Conservation (phyloP, 2,329 filamentous ascomycete species). For the Phialophora macrospora region DNA sequence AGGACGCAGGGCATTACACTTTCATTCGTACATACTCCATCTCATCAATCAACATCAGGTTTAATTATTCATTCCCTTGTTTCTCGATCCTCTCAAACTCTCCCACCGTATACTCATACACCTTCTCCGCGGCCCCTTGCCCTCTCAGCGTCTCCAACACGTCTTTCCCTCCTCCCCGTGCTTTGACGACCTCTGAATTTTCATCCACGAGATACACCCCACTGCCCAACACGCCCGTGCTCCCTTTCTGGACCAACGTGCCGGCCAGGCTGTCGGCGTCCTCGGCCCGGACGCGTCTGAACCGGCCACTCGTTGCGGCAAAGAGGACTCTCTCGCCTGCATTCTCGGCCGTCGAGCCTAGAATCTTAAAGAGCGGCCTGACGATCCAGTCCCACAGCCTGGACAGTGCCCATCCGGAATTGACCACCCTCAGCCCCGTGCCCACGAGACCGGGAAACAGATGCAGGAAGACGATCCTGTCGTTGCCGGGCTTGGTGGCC, state of each 20-base stretch:
- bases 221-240: conserved; percentile 38
- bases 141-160: conserved; percentile 42
- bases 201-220: conserved; percentile 42
- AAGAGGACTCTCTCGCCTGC: conserved; percentile 55
- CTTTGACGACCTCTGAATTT: conserved; percentile 38
- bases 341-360: conserved; percentile 43
- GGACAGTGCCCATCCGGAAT: conserved; percentile 34
- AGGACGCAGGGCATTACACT: not conserved
- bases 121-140: conserved; percentile 40
- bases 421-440: conserved; percentile 46
- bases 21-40: not conserved
- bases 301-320: conserved; percentile 47
- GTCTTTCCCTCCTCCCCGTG: conserved; percentile 27
- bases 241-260: conserved; percentile 37
- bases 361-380: conserved; percentile 20
- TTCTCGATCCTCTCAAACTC: conserved; percentile 34
- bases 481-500: conserved; percentile 51
- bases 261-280: conserved; percentile 32
- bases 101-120: conserved; percentile 43
- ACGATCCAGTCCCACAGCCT: conserved; percentile 21
- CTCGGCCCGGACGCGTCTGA: conserved; percentile 22
- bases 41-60: too few relatives aligned
- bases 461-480: conserved; percentile 57
- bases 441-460: conserved; percentile 56
- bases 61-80: not conserved